phyloP scores from a whole-genome alignment of 139 green algal genomes.

The Chlorella sp. region DNA sequence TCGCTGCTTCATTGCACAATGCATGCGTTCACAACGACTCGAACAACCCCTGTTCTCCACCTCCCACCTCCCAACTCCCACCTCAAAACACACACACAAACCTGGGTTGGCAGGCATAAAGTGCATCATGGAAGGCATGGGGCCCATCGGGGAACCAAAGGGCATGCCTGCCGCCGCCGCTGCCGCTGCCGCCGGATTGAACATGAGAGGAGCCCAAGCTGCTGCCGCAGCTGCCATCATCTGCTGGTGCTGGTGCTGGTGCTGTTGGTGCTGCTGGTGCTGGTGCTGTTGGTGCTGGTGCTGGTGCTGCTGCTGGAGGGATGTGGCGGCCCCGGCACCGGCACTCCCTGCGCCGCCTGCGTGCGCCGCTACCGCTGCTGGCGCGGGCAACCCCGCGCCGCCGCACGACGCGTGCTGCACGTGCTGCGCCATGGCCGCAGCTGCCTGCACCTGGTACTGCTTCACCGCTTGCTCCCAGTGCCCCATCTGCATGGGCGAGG shows the following conservation, averaged over 20 bases:
- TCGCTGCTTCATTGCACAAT: too few relatives aligned
- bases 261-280: background rate
- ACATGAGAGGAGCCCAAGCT: constrained; percentile 25
- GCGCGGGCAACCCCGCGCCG: too few relatives aligned
- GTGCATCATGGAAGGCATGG: constrained; percentile 7
- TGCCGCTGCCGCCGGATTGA: constrained; percentile 8
- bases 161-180: constrained; percentile 11
- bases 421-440: background rate
- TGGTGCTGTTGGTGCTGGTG: background rate
- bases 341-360: background rate
- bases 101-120: constrained; percentile 15
- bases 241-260: constrained; percentile 25
- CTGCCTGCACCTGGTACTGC: constrained; percentile 18
- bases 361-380: background rate
- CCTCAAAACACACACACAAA: background rate
- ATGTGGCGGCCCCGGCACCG: background rate
- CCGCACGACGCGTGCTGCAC: background rate
- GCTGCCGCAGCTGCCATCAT: constrained; percentile 6
- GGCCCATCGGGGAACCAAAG: background rate
- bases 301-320: background rate
- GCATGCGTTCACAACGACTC: too few relatives aligned
- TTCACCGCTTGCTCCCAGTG: constrained; percentile 21
- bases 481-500: background rate
- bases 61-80: too few relatives aligned
- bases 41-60: too few relatives aligned